Percentiles rank a stretch among this genome's conserved stretches.
Evolutionary conservation across 352 stramenopile species (phyloP).

Genomic region (Blastocystis sp.): DNA sequence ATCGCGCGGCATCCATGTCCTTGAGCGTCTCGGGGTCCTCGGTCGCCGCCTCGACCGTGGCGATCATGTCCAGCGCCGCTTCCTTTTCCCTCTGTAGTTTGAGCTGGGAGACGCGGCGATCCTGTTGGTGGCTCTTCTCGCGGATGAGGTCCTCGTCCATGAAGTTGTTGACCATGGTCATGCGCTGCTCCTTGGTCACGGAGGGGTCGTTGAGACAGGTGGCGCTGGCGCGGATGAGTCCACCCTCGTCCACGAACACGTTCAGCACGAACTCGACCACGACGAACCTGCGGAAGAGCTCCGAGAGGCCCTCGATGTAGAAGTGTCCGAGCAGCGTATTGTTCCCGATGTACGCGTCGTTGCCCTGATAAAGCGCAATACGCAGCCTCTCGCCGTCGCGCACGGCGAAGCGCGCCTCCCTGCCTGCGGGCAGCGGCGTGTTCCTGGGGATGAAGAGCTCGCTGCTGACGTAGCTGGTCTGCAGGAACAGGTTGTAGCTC

Average conservation of each 20-base stretch:
- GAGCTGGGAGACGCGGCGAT: neutral
- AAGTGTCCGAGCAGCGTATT: neutral
- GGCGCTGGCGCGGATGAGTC: neutral
- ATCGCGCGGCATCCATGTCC: neutral
- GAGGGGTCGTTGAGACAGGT: neutral
- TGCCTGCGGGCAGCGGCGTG: neutral
- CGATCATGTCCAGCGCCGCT: neutral
- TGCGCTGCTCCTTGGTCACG: neutral
- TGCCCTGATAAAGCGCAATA: neutral
- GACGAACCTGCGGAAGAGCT: neutral
- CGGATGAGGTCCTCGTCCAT: neutral
- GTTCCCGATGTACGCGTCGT: neutral
- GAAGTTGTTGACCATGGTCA: neutral
- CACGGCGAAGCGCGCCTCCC: neutral
- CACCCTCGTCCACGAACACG: neutral
- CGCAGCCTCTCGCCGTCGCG: neutral
- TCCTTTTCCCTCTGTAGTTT: neutral
- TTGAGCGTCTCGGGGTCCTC: neutral
- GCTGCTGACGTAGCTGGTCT: neutral
- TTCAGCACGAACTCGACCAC: neutral
- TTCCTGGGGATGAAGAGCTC: neutral
- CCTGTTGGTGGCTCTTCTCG: neutral
- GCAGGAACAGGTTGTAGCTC: neutral
- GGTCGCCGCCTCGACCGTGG: neutral
- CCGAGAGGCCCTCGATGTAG: neutral